Percentiles rank a stretch among this genome's conserved stretches.
Conservation (phyloP, 495 filamentous ascomycete genomes). For the Neurospora africana region DNA sequence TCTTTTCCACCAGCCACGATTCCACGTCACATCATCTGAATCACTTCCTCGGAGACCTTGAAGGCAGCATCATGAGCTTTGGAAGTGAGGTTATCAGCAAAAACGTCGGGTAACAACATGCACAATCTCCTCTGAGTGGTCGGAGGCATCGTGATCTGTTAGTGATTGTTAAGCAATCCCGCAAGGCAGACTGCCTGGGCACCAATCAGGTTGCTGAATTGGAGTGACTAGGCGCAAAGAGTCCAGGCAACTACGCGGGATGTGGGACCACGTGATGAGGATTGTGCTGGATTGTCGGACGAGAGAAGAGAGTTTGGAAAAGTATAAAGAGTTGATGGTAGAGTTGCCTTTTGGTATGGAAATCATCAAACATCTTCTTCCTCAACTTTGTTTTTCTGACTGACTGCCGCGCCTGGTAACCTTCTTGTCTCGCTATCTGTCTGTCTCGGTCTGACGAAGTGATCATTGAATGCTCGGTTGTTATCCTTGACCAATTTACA, state of each 20-base stretch:
- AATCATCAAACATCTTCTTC: not conserved
- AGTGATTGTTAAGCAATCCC: not conserved
- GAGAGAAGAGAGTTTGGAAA: not conserved
- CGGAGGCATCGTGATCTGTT: not conserved
- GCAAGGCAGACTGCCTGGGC: slow-evolving; percentile 16
- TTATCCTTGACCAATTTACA: not conserved
- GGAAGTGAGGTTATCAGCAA: not conserved
- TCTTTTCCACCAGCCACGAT: not conserved
- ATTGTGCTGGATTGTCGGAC: not conserved
- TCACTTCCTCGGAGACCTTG: not conserved
- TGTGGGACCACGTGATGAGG: slow-evolving; percentile 6
- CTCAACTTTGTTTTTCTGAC: not conserved
- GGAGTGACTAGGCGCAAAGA: not conserved
- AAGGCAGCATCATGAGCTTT: not conserved
- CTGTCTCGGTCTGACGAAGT: not conserved
- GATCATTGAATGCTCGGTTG: not conserved
- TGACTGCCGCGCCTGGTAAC: not conserved
- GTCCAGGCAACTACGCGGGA: slow-evolving; percentile 6
- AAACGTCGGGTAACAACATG: not conserved
- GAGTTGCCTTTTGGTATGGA: no score
- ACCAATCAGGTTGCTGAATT: slow-evolving; percentile 15
- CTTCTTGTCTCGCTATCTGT: not conserved
- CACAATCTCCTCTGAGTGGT: not conserved
- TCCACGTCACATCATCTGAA: not conserved
- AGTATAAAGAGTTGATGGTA: no score